Evolutionary conservation across 1,139 yeast genomes (phyloP).

Genomic region (Neolecta irregularis): DNA sequence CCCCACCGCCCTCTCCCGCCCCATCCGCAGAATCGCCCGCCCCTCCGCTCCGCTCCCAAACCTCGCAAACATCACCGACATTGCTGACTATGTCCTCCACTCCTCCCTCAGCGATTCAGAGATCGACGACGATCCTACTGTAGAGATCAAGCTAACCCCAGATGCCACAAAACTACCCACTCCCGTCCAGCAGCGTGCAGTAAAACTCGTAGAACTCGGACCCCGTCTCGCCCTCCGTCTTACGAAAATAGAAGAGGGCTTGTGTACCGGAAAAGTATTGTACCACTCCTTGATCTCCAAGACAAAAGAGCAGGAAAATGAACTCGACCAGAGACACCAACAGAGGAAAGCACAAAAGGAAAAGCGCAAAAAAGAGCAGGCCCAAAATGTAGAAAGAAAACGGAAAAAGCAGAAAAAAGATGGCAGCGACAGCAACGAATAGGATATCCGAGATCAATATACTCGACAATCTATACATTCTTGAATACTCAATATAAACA

Average conservation of each 20-base stretch:
- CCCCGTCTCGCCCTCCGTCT: conserved; percentile 70
- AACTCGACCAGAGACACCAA: conserved; percentile 13
- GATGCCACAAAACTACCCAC: conserved; percentile 59
- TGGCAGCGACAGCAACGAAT: too few species aligned
- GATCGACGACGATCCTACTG: conserved; percentile 74
- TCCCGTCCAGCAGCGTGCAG: conserved; percentile 58
- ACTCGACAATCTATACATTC: too few species aligned
- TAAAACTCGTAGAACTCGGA: conserved; percentile 83
- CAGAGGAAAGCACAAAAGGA: conserved; percentile 10
- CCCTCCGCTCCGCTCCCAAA: conserved; percentile 57
- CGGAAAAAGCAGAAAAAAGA: too few species aligned
- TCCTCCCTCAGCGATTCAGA: conserved; percentile 85
- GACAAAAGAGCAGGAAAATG: conserved; percentile 10
- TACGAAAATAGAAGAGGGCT: conserved; percentile 82
- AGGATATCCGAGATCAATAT: too few species aligned
- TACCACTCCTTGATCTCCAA: conserved; percentile 40
- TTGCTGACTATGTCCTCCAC: conserved; percentile 70
- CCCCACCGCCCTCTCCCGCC: conserved; percentile 67
- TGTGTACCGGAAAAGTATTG: conserved; percentile 71
- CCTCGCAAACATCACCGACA: conserved; percentile 50
- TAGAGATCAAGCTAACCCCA: conserved; percentile 44
- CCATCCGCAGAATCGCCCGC: conserved; percentile 56
- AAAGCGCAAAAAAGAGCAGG: conserved; percentile 10
- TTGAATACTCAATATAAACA: too few species aligned
- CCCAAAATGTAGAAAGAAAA: conserved; percentile 10